These are phyloP conservation scores for Kandelia obovata DNA, from an alignment of 345 rosid species.

Conservation along the genomic window DNA sequence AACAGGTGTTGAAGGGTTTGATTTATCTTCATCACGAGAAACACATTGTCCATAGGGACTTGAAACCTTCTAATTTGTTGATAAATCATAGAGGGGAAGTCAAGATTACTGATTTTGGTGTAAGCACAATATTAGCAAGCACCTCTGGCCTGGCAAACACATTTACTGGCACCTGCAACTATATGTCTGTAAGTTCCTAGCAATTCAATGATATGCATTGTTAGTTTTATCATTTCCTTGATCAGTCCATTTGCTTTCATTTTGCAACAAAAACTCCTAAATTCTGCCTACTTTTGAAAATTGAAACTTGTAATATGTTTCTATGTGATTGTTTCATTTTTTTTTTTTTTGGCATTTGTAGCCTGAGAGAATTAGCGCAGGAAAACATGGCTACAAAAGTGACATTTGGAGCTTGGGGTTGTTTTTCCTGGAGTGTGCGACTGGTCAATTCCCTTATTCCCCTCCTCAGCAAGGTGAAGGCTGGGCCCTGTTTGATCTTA, in stretches of 20 bases:
- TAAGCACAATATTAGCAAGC: slow-evolving; percentile 75
- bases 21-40: slow-evolving; percentile 78
- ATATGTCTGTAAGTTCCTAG: slow-evolving; percentile 80
- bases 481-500: slow-evolving; percentile 78
- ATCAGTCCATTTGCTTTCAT: background rate
- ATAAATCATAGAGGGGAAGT: slow-evolving; percentile 93
- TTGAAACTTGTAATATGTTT: background rate
- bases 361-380: slow-evolving; percentile 91
- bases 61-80: slow-evolving; percentile 84
- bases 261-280: background rate
- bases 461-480: slow-evolving; percentile 63
- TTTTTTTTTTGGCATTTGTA: slow-evolving; percentile 14
- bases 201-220: background rate
- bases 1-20: slow-evolving; percentile 77
- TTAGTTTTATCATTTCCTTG: background rate
- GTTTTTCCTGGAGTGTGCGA: slow-evolving; percentile 83
- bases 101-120: slow-evolving; percentile 95
- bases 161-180: slow-evolving; percentile 72
- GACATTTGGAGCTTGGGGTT: slow-evolving; percentile 98
- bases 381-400: slow-evolving; percentile 57
- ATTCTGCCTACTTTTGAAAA: background rate
- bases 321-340: background rate
- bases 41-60: slow-evolving; percentile 81
- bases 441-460: slow-evolving; percentile 72
- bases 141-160: slow-evolving; percentile 78